Evolutionary conservation across 2,329 filamentous ascomycete genomes (phyloP), one percentile per base, ranked within the genome.

Genomic region (Capronia epimyces): DNA sequence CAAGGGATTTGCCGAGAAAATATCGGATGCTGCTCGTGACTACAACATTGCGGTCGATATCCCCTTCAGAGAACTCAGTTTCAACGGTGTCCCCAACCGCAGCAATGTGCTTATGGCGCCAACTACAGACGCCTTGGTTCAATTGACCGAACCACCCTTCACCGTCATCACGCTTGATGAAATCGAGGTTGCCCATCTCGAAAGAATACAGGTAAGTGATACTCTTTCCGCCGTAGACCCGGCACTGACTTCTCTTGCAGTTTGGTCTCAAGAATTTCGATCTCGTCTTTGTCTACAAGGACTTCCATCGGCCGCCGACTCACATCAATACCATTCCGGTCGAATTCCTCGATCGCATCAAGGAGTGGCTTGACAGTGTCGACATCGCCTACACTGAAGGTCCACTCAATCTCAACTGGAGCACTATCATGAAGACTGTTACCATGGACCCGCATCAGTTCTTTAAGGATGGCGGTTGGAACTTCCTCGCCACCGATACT

Each of bases 221-320:
- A 8, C 13, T 34, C 20, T 27, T 5, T 43, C 25, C 10, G 12
- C 9, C 5, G n/a, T 31, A 36, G 31, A 22, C 16, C 18, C 20
- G 51, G 41, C 44, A 41, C 62, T 71, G 62, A 70, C 34, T 43
- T 18, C 16, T 34, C 48, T 27, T 51, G n/a, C 39, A 91, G 71
- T 98, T 98, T 64, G 94, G 93, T 27, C 78, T 98, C 55, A 96
- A 97, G 77, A 98, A 98, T 71, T 98, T 98, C 68, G 93, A 98
- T 71, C 83, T 98, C 69, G 93, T 98, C 16, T 90, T 97, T 65
- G 87, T 98, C 31, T 97, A 95, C 77, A 97, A 97, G 65, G 93
- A 98, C 72, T 97, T 95, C 70, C 82, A 86, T 47, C 82, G 90
- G n/a, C 71, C 88, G 2, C 91, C 91, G 1, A 86, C 86, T 50